phyloP scores from a whole-genome alignment of 306 rosid genomes.

The Inga laurina region DNA sequence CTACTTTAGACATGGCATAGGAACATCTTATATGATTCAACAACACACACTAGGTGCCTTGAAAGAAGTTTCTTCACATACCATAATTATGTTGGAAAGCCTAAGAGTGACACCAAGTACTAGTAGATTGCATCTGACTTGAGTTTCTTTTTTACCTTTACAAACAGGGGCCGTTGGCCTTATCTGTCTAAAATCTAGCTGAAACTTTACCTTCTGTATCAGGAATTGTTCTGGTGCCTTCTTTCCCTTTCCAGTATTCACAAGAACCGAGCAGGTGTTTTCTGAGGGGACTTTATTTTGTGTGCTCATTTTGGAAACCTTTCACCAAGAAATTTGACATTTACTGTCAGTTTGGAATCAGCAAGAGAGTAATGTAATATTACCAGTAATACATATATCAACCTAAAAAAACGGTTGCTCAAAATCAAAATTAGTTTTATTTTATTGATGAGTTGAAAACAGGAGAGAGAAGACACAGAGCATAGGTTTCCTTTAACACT shows the following conservation, averaged over 20 bases:
- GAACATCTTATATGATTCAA: neutral
- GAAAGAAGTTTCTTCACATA: too few relatives aligned
- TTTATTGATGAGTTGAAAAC: neutral
- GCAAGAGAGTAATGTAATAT: conserved; percentile 12
- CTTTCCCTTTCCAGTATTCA: conserved; percentile 43
- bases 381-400: conserved; percentile 6
- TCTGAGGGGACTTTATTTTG: conserved; percentile 78
- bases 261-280: conserved; percentile 60
- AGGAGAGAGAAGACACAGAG: neutral
- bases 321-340: conserved; percentile 29
- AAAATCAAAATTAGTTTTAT: conserved; percentile 6
- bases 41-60: too few relatives aligned
- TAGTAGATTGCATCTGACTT: neutral
- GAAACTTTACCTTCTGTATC: conserved; percentile 58
- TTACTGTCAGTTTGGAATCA: conserved; percentile 1
- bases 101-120: neutral
- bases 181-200: neutral
- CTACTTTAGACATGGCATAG: neutral
- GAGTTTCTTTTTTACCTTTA: neutral
- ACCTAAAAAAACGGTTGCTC: neutral
- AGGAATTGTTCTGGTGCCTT: conserved; percentile 50
- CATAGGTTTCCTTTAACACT: neutral
- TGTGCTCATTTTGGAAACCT: conserved; percentile 81
- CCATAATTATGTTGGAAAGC: neutral
- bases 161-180: neutral